Conservation (phyloP, 164 flowering plant genomes). For the Sedum album region DNA sequence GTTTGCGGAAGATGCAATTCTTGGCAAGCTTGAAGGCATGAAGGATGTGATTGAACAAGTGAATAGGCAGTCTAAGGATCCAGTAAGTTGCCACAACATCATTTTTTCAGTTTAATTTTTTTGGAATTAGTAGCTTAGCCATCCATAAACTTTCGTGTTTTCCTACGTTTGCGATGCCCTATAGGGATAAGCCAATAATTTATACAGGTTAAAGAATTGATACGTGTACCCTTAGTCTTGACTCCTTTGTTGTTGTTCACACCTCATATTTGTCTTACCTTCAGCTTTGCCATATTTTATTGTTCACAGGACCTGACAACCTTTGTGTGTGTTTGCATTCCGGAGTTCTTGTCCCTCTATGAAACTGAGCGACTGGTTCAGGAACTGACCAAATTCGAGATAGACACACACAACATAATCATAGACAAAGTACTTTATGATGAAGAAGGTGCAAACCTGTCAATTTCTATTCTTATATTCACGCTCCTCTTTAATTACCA, state of each 20-base stretch:
- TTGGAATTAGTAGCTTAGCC: too few species aligned
- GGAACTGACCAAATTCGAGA: slow-evolving; percentile 92
- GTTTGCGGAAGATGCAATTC: slow-evolving; percentile 89
- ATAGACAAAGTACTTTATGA: slow-evolving; percentile 88
- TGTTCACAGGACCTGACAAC: slow-evolving; percentile 86
- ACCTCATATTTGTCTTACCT: neutral
- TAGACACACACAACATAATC: slow-evolving; percentile 90
- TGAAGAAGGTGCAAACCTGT: slow-evolving; percentile 61
- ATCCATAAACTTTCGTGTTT: too few species aligned
- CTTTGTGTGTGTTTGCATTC: slow-evolving; percentile 95
- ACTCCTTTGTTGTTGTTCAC: neutral
- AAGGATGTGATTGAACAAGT: slow-evolving; percentile 94
- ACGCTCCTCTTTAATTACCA: neutral
- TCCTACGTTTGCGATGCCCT: neutral
- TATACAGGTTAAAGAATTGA: neutral
- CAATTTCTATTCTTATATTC: neutral
- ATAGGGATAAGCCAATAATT: neutral
- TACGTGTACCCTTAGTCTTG: neutral
- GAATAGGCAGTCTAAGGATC: slow-evolving; percentile 82
- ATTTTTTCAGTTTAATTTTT: neutral
- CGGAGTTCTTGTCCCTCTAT: slow-evolving; percentile 94
- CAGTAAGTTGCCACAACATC: slow-evolving; percentile 33
- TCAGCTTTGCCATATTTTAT: neutral
- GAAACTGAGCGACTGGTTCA: slow-evolving; percentile 98
- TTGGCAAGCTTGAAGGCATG: slow-evolving; percentile 95